Evolutionary conservation across 305 asterid species (phyloP), one percentile per base, ranked within the genome.

Genomic region (Fraxinus sp.): DNA sequence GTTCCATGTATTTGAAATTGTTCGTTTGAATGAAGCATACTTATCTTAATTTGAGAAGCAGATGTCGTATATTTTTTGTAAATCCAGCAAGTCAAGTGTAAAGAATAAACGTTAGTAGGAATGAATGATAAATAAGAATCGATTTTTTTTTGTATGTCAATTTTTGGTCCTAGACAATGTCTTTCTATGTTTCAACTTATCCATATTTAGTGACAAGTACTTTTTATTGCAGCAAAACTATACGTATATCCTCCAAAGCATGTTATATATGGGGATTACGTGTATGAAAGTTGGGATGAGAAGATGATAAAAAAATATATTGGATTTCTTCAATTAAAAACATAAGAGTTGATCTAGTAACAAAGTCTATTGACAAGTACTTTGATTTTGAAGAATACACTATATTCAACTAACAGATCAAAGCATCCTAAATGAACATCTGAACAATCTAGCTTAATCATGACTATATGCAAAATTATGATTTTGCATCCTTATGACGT

Each of bases 321-420:
- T 93, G 91, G 91, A 86, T 77, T 94, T 88, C 89, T 93, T 94
- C 93, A 89, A 81, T 87, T 39, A 93, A 91, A 82, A 95, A 95
- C 91, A 95, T 95, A 98, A 90, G 99, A 88, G 92, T 92, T 74
- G 99, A 95, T 75, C 7, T 95, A 33, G 86, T 90, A 79, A 91
- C 97, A 95, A 36, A 94, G 88, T 89, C 94, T 68, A 78, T 92
- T 62, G 85, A 93, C 89, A 90, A 90, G 77, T 87, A 7, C 13
- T 0, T 39, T 39, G 46, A 3, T 46, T 76, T 11, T 52, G 5
- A 49, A 9, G 37, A 76, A 76, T 10, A 70, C 74, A 71, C 59
- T 64, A 64, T 70, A 70, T 28, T 22, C 49, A 52, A 30, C 59
- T 68, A 36, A 8, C 57, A 57, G 64, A 57, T 76, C 46, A 35